These are phyloP conservation scores for Neofusicoccum laricinum DNA, from an alignment of 2,329 filamentous ascomycete genomes.

Conservation along the genomic window DNA sequence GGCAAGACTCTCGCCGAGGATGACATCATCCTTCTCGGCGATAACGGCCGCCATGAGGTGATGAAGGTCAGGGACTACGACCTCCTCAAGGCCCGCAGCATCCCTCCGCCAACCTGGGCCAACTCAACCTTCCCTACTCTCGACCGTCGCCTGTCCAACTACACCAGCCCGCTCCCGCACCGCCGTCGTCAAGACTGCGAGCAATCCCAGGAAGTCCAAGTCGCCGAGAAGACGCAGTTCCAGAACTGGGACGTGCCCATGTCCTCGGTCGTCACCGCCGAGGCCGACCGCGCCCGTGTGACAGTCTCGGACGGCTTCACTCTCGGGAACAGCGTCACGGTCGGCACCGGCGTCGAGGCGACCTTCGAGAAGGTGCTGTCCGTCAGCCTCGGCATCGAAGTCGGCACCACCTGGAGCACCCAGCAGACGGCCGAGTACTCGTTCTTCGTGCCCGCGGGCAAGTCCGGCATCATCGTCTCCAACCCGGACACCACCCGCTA, in stretches of 20 bases:
- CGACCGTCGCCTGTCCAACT: background rate
- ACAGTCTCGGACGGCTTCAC: slow-evolving; percentile 16
- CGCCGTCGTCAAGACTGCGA: background rate
- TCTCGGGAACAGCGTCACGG: slow-evolving; percentile 19
- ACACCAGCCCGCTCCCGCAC: background rate
- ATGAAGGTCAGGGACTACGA: background rate
- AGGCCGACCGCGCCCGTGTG: background rate
- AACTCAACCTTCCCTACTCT: background rate
- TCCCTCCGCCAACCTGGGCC: background rate
- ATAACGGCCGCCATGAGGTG: background rate
- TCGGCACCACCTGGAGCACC: slow-evolving; percentile 19
- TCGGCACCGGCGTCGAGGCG: background rate
- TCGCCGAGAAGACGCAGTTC: background rate
- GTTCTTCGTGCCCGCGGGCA: slow-evolving; percentile 34
- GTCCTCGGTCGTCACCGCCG: background rate
- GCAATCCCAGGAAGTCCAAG: background rate
- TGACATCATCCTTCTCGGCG: slow-evolving; percentile 1
- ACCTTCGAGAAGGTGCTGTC: background rate
- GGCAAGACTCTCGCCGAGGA: background rate
- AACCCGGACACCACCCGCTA: slow-evolving; percentile 35
- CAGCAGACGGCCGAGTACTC: slow-evolving; percentile 29
- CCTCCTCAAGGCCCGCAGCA: background rate
- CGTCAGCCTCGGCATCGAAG: background rate
- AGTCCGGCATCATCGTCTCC: slow-evolving; percentile 42
- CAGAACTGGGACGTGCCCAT: slow-evolving; percentile 1